Conservation (phyloP, 257 asterid species). For the Ajuga chamaepitys region DNA sequence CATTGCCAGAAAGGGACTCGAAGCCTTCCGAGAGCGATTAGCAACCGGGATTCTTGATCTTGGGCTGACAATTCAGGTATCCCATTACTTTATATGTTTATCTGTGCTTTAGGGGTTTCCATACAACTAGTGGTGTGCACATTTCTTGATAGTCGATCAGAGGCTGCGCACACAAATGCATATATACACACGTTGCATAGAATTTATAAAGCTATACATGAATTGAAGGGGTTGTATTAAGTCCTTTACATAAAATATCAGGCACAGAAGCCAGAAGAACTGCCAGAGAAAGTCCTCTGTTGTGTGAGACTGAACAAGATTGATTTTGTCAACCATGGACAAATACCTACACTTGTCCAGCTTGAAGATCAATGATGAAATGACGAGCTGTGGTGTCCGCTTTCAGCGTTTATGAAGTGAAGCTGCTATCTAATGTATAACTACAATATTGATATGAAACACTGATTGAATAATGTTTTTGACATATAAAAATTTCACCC, state of each 20-base stretch:
- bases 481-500: neutral
- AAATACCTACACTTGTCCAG: constrained; percentile 45
- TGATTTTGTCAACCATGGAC: constrained; percentile 62
- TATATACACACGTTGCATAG: neutral
- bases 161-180: no score
- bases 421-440: constrained; percentile 8
- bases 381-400: neutral
- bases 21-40: constrained; percentile 70
- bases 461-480: constrained; percentile 9
- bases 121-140: no score
- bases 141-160: neutral
- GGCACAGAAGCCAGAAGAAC: constrained; percentile 72
- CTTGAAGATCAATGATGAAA: constrained; percentile 27
- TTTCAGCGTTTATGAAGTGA: neutral
- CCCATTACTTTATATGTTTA: neutral
- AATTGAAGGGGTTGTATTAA: neutral
- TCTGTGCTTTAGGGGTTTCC: neutral
- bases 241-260: constrained; percentile 8
- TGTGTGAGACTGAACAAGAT: constrained; percentile 67
- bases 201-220: neutral
- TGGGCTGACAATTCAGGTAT: constrained; percentile 71
- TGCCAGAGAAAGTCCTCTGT: constrained; percentile 60
- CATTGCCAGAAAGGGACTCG: constrained; percentile 81
- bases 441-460: neutral
- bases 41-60: constrained; percentile 53